Percentiles rank a stretch among this genome's conserved stretches.
These are phyloP conservation scores for Cryptococcus maquisensis DNA, from an alignment of 1,284 basidiomycete genomes.

Conservation along the genomic window DNA sequence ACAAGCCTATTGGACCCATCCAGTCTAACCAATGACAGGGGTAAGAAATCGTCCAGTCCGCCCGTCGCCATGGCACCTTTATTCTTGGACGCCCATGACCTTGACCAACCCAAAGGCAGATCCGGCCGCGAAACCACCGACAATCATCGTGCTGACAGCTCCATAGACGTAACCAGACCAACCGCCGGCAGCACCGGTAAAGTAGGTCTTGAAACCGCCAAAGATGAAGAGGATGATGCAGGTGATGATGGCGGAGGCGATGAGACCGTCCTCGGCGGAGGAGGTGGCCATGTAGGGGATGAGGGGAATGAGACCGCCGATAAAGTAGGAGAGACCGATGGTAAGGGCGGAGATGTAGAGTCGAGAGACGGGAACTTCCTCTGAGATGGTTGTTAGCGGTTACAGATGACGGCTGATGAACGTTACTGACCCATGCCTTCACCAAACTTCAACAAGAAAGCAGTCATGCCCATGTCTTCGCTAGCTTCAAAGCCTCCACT, in stretches of 20 bases:
- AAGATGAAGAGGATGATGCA: slow-evolving; percentile 82
- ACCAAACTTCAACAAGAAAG: slow-evolving; percentile 89
- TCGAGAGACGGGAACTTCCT: slow-evolving; percentile 70
- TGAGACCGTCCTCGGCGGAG: slow-evolving; percentile 47
- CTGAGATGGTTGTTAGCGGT: slow-evolving; percentile 46
- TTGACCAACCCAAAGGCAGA: slow-evolving; percentile 84
- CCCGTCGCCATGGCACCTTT: too few relatives aligned
- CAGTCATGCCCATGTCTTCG: slow-evolving; percentile 76
- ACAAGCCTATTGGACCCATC: too few relatives aligned
- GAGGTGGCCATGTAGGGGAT: slow-evolving; percentile 85
- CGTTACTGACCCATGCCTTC: slow-evolving; percentile 69
- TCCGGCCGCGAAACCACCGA: slow-evolving; percentile 80
- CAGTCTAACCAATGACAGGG: too few relatives aligned
- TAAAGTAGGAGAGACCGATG: slow-evolving; percentile 74
- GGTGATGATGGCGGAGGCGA: slow-evolving; percentile 58
- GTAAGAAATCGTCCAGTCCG: too few relatives aligned
- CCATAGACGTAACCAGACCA: slow-evolving; percentile 68
- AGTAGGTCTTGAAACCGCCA: slow-evolving; percentile 81
- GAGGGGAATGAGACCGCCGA: slow-evolving; percentile 80
- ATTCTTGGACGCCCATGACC: slow-evolving; percentile 58
- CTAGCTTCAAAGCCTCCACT: slow-evolving; percentile 56
- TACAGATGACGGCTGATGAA: background rate
- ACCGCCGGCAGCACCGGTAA: slow-evolving; percentile 69
- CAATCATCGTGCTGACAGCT: slow-evolving; percentile 80
- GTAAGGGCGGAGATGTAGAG: slow-evolving; percentile 83